These are phyloP conservation scores for Ganoderma multipileum DNA, from an alignment of 1,284 basidiomycete species.

Conservation along the genomic window DNA sequence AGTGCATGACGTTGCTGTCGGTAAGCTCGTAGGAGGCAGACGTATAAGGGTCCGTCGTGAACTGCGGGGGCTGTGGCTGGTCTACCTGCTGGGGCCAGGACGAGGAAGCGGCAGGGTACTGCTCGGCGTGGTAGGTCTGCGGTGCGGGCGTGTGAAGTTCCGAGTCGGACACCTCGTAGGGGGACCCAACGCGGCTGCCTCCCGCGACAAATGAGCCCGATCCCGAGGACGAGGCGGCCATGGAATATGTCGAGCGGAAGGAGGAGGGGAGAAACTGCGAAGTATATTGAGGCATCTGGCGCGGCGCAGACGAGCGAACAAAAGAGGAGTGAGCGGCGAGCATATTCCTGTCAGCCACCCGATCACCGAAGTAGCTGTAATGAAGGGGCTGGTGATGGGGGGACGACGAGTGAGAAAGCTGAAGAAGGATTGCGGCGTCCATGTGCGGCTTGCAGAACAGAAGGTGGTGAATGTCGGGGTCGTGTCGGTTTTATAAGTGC, in stretches of 20 bases:
- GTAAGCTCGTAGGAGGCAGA: constrained; percentile 22
- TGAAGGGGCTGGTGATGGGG: constrained; percentile 26
- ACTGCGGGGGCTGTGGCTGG: constrained; percentile 16
- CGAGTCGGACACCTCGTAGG: constrained; percentile 26
- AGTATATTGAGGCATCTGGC: constrained; percentile 25
- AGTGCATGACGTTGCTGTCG: constrained; percentile 14
- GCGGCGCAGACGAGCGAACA: constrained; percentile 35
- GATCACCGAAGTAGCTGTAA: constrained; percentile 27
- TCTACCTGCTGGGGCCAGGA: constrained; percentile 25
- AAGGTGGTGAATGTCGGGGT: constrained; percentile 16
- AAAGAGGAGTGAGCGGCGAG: constrained; percentile 34
- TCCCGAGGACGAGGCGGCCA: constrained; percentile 27
- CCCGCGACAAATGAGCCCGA: constrained; percentile 25
- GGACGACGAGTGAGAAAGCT: constrained; percentile 24
- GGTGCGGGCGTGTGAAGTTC: constrained; percentile 19
- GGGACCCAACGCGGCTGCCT: constrained; percentile 27
- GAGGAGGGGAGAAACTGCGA: constrained; percentile 24
- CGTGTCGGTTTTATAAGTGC: constrained; percentile 24
- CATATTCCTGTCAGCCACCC: constrained; percentile 29
- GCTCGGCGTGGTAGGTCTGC: constrained; percentile 26
- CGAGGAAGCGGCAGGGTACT: constrained; percentile 19
- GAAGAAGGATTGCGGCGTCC: constrained; percentile 32
- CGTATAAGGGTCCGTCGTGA: constrained; percentile 24
- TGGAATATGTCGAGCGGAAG: constrained; percentile 24
- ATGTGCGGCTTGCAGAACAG: constrained; percentile 27